Conservation (phyloP, 495 filamentous ascomycete genomes). For the Daldinia loculata region DNA sequence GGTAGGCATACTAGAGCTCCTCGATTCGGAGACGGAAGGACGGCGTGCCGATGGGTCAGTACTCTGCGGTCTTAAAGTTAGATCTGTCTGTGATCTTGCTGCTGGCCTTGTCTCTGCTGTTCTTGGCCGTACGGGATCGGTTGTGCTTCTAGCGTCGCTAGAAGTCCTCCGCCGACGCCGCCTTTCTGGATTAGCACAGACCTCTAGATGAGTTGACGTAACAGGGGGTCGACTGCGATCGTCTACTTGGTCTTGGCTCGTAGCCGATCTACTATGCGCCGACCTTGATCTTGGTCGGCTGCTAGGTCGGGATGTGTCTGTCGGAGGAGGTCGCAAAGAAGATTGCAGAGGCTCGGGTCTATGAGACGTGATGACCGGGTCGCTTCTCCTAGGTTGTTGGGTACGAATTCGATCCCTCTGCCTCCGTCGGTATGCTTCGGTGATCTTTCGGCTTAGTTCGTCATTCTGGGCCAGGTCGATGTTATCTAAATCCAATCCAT, state of each 20-base stretch:
- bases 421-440: conserved; percentile 80
- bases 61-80: conserved; percentile 57
- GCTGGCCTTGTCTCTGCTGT: conserved; percentile 55
- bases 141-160: conserved; percentile 54
- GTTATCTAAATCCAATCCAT: conserved; percentile 84
- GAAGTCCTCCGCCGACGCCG: conserved; percentile 53
- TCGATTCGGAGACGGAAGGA: conserved; percentile 52
- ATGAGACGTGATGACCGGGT: conserved; percentile 48
- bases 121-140: conserved; percentile 50
- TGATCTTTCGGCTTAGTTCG: conserved; percentile 86
- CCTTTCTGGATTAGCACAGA: conserved; percentile 53
- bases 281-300: conserved; percentile 53
- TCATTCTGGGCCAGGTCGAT: conserved; percentile 80
- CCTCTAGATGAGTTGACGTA: conserved; percentile 54
- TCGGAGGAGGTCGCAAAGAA: conserved; percentile 41
- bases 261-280: conserved; percentile 50
- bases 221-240: conserved; percentile 57
- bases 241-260: conserved; percentile 46
- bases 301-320: conserved; percentile 46
- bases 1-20: conserved; percentile 50
- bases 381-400: conserved; percentile 54
- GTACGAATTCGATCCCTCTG: conserved; percentile 62
- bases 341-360: conserved; percentile 42
- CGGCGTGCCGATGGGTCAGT: conserved; percentile 43
- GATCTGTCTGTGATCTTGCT: conserved; percentile 67